A percentile compares a stretch with the other conserved stretches of the same genome.
Conservation (phyloP, 257 asterid genomes). For the Apocynum venetum region DNA sequence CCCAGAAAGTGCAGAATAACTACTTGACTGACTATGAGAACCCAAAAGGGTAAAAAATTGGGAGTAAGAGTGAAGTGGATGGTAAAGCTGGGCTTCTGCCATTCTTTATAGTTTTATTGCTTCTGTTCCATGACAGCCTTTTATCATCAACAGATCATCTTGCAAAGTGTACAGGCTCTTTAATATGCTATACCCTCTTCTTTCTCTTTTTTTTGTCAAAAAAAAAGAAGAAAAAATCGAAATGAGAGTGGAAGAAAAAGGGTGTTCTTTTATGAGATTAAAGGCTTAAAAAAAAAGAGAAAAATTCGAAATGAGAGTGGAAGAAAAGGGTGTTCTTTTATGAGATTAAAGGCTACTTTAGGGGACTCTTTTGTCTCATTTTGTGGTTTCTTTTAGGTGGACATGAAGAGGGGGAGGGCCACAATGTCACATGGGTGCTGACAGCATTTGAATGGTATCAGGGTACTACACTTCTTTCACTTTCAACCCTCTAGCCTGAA, state of each 20-base stretch:
- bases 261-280: conserved; percentile 31
- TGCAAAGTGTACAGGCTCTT: conserved; percentile 5
- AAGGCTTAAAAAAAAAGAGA: conserved; percentile 15
- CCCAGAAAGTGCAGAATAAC: conserved; percentile 3
- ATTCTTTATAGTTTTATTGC: conserved; percentile 8
- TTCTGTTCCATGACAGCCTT: conserved; percentile 14
- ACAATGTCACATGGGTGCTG: conserved; percentile 38
- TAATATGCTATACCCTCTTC: neutral
- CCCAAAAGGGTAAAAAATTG: conserved; percentile 12
- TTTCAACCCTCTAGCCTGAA: conserved; percentile 23
- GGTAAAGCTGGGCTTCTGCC: conserved; percentile 3
- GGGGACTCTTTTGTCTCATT: conserved; percentile 40
- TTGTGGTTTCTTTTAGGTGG: conserved; percentile 46
- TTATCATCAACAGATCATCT: conserved; percentile 9
- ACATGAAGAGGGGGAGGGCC: conserved; percentile 36
- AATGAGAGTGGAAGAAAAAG: conserved; percentile 16
- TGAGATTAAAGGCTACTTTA: conserved; percentile 38
- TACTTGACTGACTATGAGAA: conserved; percentile 11
- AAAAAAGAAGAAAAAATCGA: neutral
- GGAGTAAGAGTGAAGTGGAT: neutral
- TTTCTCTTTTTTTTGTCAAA: neutral
- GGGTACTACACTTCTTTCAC: conserved; percentile 35
- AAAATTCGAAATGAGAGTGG: neutral
- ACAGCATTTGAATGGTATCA: conserved; percentile 33
- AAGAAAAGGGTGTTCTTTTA: conserved; percentile 28